These are phyloP conservation scores for Fragosphaeria purpurea DNA, from an alignment of 2,329 filamentous ascomycete genomes.

Conservation along the genomic window DNA sequence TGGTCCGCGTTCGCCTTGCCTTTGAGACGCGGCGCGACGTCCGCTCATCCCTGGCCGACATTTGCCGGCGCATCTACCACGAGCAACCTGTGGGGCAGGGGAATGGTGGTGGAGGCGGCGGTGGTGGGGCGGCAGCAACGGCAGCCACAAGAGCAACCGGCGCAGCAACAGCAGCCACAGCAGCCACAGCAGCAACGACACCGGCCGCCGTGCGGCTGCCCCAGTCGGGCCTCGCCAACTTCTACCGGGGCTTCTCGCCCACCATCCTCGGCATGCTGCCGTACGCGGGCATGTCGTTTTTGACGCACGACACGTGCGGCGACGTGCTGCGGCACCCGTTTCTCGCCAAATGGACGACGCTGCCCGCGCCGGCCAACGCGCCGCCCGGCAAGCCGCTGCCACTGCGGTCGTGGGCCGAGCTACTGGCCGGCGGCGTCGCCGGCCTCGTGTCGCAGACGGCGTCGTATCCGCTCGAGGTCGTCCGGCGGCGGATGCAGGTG, in stretches of 20 bases:
- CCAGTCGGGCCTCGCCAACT: slow-evolving; percentile 67
- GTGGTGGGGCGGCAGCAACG: slow-evolving; percentile 29
- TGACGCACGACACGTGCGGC: slow-evolving; percentile 84
- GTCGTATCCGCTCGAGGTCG: slow-evolving; percentile 89
- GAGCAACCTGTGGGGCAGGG: slow-evolving; percentile 48
- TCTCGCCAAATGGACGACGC: slow-evolving; percentile 63
- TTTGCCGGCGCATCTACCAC: slow-evolving; percentile 78
- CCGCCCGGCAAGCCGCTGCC: slow-evolving; percentile 55
- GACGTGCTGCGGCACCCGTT: slow-evolving; percentile 66
- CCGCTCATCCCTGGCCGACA: slow-evolving; percentile 60
- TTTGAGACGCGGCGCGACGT: slow-evolving; percentile 79
- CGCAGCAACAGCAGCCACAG: too few species aligned
- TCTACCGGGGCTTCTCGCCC: slow-evolving; percentile 87
- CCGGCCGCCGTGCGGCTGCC: slow-evolving; percentile 44
- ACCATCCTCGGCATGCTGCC: slow-evolving; percentile 92
- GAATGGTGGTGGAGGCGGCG: slow-evolving; percentile 19
- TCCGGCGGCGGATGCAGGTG: slow-evolving; percentile 90
- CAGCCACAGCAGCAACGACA: slow-evolving; percentile 28
- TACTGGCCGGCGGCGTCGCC: slow-evolving; percentile 73
- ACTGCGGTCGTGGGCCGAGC: slow-evolving; percentile 76
- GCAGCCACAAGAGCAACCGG: not conserved
- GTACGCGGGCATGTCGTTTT: slow-evolving; percentile 90
- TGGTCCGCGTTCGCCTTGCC: slow-evolving; percentile 83
- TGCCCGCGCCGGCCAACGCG: slow-evolving; percentile 46
- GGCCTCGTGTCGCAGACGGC: slow-evolving; percentile 84